phyloP scores from a whole-genome alignment of 176 grass and related monocot genomes.

The Aegilops sharonensis region DNA sequence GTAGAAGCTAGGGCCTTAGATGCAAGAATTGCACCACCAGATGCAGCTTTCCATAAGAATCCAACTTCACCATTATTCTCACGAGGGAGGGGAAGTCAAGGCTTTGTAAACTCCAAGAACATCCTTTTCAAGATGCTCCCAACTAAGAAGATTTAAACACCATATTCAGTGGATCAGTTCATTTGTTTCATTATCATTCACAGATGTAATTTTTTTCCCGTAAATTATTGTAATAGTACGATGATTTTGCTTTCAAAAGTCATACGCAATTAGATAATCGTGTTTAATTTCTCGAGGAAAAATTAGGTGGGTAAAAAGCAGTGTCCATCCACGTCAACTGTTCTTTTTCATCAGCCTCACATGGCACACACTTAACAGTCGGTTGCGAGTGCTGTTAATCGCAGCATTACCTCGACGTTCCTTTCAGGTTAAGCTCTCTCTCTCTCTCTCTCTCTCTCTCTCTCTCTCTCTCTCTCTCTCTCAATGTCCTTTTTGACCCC shows the following conservation, averaged over 20 bases:
- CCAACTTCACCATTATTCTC: conserved; percentile 42
- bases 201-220: neutral
- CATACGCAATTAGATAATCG: neutral
- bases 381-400: conserved; percentile 33
- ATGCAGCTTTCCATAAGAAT: conserved; percentile 46
- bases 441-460: conserved; percentile 23
- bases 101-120: conserved; percentile 57
- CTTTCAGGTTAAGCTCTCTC: conserved; percentile 14
- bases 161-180: neutral
- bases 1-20: conserved; percentile 55
- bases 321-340: conserved; percentile 32
- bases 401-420: conserved; percentile 27
- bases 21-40: conserved; percentile 43
- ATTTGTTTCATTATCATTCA: neutral
- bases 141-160: neutral
- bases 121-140: conserved; percentile 48
- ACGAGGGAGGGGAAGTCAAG: conserved; percentile 45
- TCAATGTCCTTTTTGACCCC: conserved; percentile 21
- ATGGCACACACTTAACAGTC: conserved; percentile 60
- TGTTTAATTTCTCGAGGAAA: conserved; percentile 45
- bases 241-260: conserved; percentile 9
- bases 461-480: conserved; percentile 30
- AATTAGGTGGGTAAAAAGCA: conserved; percentile 58
- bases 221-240: neutral
- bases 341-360: conserved; percentile 43